Percentiles rank a stretch among this genome's conserved stretches.
Evolutionary conservation across 768 basidiomycete genomes (phyloP).

Genomic region (Aureoboletus auriporus): DNA sequence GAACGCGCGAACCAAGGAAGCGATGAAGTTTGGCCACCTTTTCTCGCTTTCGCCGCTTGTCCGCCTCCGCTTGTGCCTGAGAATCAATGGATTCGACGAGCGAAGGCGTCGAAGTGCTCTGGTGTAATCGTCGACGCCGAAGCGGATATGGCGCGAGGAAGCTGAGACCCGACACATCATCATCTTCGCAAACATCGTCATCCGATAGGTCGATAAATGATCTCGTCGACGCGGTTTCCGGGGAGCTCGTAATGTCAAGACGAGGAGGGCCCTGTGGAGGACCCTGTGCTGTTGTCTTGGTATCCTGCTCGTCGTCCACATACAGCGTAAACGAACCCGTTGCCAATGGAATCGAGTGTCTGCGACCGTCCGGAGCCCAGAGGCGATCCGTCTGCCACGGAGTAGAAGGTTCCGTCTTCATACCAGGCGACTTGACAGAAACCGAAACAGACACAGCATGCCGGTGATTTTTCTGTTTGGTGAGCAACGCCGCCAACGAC

Average conservation of each 20-base stretch:
- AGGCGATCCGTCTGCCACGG: constrained; percentile 35
- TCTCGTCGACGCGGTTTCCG: constrained; percentile 28
- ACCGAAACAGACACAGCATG: constrained; percentile 30
- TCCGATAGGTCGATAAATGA: constrained; percentile 69
- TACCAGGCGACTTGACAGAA: constrained; percentile 16
- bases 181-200: constrained; percentile 41
- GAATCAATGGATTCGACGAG: constrained; percentile 46
- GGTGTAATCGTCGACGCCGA: constrained; percentile 20
- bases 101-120: constrained; percentile 42
- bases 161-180: constrained; percentile 29
- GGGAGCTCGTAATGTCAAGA: constrained; percentile 11
- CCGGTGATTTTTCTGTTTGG: constrained; percentile 29
- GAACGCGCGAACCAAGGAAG: constrained; percentile 80
- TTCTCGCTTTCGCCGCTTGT: constrained; percentile 66
- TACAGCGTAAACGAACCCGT: constrained; percentile 40
- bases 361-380: constrained; percentile 32
- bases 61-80: constrained; percentile 56
- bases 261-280: constrained; percentile 3
- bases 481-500: constrained; percentile 25
- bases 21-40: constrained; percentile 80
- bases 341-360: constrained; percentile 54
- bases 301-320: constrained; percentile 8
- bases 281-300: neutral
- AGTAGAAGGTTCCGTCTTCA: constrained; percentile 21
- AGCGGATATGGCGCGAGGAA: constrained; percentile 25